phyloP scores from a whole-genome alignment of 2,329 filamentous ascomycete genomes.

The Elsinoe fawcettii region DNA sequence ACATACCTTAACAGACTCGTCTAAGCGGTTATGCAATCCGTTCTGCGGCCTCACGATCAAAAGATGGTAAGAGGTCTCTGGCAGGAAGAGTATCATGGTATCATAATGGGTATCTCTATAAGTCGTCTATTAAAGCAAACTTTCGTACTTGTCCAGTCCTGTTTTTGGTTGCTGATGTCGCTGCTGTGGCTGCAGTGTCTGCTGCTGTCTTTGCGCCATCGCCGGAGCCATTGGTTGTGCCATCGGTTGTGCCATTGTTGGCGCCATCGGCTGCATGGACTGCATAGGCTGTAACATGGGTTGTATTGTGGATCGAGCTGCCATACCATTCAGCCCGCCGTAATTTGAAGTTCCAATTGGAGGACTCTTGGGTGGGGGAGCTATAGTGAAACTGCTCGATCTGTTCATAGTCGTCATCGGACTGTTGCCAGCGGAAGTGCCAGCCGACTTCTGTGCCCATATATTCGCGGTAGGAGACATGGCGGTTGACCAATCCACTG shows the following conservation, averaged over 20 bases:
- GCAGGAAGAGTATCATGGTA: background rate
- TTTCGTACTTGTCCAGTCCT: slow-evolving; percentile 61
- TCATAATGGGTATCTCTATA: slow-evolving; percentile 2
- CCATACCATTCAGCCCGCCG: slow-evolving; percentile 32
- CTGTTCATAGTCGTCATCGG: background rate
- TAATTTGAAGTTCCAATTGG: slow-evolving; percentile 27
- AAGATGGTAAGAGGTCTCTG: no score
- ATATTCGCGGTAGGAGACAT: slow-evolving; percentile 18
- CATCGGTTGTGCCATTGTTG: slow-evolving; percentile 31
- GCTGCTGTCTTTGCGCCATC: slow-evolving; percentile 17
- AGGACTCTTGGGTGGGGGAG: slow-evolving; percentile 29
- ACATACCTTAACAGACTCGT: no score
- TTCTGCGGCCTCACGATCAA: no score
- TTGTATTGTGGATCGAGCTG: slow-evolving; percentile 49
- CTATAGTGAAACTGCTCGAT: slow-evolving; percentile 20
- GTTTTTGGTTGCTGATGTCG: slow-evolving; percentile 26
- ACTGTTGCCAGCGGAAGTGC: background rate
- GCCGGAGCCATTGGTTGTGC: slow-evolving; percentile 22
- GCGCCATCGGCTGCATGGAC: slow-evolving; percentile 28
- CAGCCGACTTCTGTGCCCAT: slow-evolving; percentile 14
- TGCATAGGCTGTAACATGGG: slow-evolving; percentile 29
- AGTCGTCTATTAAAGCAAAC: slow-evolving; percentile 44
- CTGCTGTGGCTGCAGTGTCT: slow-evolving; percentile 19
- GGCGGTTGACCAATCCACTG: slow-evolving; percentile 47
- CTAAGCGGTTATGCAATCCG: no score